Evolutionary conservation across 2,329 filamentous ascomycete species (phyloP).

Genomic region (Thermomyces lanuginosus): DNA sequence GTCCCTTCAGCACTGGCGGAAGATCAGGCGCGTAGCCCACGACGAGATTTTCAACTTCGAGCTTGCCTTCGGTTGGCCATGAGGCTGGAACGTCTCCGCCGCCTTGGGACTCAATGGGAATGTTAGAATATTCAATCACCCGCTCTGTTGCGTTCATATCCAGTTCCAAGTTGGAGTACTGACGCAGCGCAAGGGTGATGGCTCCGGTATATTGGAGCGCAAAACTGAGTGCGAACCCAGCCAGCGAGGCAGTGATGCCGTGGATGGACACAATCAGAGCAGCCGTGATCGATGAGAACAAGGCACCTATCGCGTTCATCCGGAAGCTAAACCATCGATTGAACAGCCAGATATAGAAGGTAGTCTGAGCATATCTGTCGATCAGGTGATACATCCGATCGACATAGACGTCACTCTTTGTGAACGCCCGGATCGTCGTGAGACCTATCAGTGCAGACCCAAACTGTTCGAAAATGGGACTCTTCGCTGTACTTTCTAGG

Average conservation of each 20-base stretch:
- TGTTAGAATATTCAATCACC: constrained; percentile 56
- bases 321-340: constrained; percentile 64
- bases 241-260: constrained; percentile 50
- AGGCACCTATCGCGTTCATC: constrained; percentile 51
- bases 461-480: constrained; percentile 67
- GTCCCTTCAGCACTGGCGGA: constrained; percentile 51
- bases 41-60: constrained; percentile 58
- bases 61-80: constrained; percentile 58
- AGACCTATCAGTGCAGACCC: constrained; percentile 56
- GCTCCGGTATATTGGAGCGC: constrained; percentile 50
- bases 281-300: constrained; percentile 51
- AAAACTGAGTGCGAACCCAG: constrained; percentile 61
- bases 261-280: constrained; percentile 46
- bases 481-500: constrained; percentile 60
- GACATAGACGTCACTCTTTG: constrained; percentile 50
- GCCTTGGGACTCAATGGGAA: constrained; percentile 49
- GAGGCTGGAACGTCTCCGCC: constrained; percentile 48
- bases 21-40: constrained; percentile 57
- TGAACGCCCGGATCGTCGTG: constrained; percentile 58
- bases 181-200: constrained; percentile 49
- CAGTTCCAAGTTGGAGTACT: constrained; percentile 55
- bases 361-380: constrained; percentile 50
- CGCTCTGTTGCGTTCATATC: constrained; percentile 67
- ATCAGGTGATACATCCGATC: constrained; percentile 53
- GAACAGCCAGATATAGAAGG: constrained; percentile 53